A percentile compares a stretch with the other conserved stretches of the same genome.
Conservation (phyloP, 345 rosid species). For the Aquilaria yunnanensis region DNA sequence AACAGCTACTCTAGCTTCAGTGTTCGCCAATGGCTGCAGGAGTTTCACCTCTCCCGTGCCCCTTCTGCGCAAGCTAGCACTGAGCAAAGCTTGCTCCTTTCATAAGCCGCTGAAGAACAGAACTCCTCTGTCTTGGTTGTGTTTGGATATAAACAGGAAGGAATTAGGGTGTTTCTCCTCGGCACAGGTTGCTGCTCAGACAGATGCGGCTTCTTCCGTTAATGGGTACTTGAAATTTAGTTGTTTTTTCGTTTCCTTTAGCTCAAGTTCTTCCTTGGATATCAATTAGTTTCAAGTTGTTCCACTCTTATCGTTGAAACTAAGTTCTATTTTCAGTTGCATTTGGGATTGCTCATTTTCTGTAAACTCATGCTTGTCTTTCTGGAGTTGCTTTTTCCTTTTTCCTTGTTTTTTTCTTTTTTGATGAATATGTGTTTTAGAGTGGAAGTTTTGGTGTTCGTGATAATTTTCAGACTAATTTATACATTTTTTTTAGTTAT, state of each 20-base stretch:
- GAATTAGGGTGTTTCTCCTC: conserved; percentile 31
- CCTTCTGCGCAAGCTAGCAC: conserved; percentile 36
- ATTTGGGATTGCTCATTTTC: conserved; percentile 1
- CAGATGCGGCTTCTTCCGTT: conserved; percentile 26
- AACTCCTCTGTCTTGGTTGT: conserved; percentile 5
- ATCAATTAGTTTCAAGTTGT: neutral
- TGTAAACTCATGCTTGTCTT: neutral
- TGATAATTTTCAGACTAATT: neutral
- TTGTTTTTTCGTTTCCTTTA: conserved; percentile 5
- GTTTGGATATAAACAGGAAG: conserved; percentile 20
- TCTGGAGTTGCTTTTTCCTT: neutral
- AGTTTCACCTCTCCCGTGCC: conserved; percentile 27
- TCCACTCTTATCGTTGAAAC: neutral
- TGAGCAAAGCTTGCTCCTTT: conserved; percentile 14
- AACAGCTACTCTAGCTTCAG: conserved; percentile 35
- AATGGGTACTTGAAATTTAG: conserved; percentile 36
- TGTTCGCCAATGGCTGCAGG: conserved; percentile 37
- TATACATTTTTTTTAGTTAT: conserved; percentile 31
- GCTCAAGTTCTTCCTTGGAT: neutral
- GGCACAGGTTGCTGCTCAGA: conserved; percentile 17
- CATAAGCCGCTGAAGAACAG: conserved; percentile 6
- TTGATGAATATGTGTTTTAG: neutral
- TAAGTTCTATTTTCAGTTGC: neutral
- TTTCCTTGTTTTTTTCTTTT: neutral
- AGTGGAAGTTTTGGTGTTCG: neutral